Conservation (phyloP, 1,284 basidiomycete genomes). For the Cutaneotrichosporon curvatum region DNA sequence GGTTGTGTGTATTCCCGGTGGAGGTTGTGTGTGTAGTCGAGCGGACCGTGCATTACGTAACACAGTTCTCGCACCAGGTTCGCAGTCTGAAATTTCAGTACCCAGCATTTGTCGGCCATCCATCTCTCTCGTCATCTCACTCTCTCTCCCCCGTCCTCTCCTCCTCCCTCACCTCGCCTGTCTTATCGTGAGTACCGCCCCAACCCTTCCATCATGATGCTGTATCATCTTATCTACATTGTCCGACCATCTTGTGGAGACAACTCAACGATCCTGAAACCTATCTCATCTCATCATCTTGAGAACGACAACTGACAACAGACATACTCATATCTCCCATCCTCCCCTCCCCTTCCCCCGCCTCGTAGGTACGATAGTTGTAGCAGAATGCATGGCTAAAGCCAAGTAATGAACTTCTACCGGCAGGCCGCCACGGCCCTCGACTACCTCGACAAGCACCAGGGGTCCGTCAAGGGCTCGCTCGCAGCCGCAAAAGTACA, state of each 20-base stretch:
- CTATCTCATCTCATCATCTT: conserved; percentile 9
- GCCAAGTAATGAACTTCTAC: conserved; percentile 79
- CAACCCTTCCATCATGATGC: conserved; percentile 27
- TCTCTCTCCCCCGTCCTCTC: background rate
- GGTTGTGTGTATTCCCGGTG: too few species aligned
- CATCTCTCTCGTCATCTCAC: background rate
- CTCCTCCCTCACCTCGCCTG: background rate
- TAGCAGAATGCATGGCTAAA: conserved; percentile 10
- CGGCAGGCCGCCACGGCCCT: conserved; percentile 74
- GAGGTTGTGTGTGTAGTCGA: too few species aligned
- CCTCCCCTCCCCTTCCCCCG: background rate
- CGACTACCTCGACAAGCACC: conserved; percentile 73
- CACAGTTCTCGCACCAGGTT: too few species aligned
- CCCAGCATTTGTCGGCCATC: too few species aligned
- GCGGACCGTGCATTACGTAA: too few species aligned
- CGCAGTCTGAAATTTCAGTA: too few species aligned
- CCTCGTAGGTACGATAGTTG: background rate
- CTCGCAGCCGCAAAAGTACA: conserved; percentile 38
- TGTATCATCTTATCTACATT: conserved; percentile 46
- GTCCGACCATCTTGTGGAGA: conserved; percentile 39
- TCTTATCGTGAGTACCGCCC: background rate
- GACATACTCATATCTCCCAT: background rate
- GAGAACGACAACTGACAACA: background rate
- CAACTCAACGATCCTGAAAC: conserved; percentile 30
- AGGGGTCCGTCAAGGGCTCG: conserved; percentile 62